Evolutionary conservation across 78 protist genomes (phyloP).

Genomic region (Mastigamoeba balamuthi): DNA sequence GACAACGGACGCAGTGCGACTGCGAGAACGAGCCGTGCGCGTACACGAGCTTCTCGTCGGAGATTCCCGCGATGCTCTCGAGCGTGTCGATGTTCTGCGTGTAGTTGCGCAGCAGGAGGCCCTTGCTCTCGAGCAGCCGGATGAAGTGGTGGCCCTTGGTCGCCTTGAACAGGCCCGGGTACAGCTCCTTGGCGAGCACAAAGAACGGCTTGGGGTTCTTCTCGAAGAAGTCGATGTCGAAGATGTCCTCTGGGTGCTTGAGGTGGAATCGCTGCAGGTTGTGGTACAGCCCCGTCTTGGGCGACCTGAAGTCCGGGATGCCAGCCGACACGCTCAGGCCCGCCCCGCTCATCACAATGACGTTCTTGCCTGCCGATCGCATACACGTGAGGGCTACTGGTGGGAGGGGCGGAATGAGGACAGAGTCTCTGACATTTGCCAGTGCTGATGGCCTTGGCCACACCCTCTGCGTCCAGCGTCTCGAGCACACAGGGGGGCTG

Average conservation of each 20-base stretch:
- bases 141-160: conserved; percentile 74
- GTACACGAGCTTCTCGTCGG: conserved; percentile 33
- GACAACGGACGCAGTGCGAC: conserved; percentile 30
- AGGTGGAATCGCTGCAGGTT: conserved; percentile 65
- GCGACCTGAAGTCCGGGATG: conserved; percentile 81
- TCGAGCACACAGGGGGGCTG: not conserved
- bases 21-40: conserved; percentile 75
- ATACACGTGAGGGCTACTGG: too few species aligned
- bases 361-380: too few species aligned
- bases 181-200: conserved; percentile 62
- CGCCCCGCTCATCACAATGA: conserved; percentile 14
- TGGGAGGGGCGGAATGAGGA: too few species aligned
- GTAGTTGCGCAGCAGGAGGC: conserved; percentile 64
- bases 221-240: conserved; percentile 20
- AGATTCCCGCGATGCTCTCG: conserved; percentile 64
- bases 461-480: not conserved
- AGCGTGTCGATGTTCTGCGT: conserved; percentile 91
- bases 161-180: conserved; percentile 51
- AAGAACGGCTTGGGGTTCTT: conserved; percentile 71
- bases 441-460: conserved; percentile 8
- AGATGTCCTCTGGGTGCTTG: conserved; percentile 68
- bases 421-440: too few species aligned
- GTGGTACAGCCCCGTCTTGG: conserved; percentile 69
- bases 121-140: conserved; percentile 42
- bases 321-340: conserved; percentile 57